phyloP scores from a whole-genome alignment of 148 eudicot species.

The Beta vulgaris region DNA sequence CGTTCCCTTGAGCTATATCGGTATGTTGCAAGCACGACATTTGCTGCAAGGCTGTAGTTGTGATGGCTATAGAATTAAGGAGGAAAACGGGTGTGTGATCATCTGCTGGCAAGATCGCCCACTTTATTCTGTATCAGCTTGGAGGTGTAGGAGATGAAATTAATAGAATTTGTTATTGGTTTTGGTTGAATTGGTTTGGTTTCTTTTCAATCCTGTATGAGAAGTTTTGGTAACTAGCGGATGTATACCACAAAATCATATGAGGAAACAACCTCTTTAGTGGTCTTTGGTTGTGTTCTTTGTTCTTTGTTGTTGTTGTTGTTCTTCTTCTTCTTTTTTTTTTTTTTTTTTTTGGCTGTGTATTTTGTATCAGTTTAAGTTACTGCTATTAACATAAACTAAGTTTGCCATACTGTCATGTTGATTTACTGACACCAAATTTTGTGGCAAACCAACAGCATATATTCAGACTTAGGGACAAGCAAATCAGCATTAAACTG shows the following conservation, averaged over 20 bases:
- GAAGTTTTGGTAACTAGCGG: constrained; percentile 25
- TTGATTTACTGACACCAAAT: neutral
- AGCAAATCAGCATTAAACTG: neutral
- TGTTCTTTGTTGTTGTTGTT: neutral
- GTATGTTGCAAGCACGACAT: constrained; percentile 69
- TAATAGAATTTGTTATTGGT: constrained; percentile 5
- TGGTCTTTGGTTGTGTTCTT: neutral
- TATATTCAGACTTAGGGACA: neutral
- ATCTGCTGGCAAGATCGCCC: constrained; percentile 96
- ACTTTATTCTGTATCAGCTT: constrained; percentile 73
- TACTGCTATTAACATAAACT: neutral
- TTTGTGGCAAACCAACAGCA: neutral
- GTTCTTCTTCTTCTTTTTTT: neutral
- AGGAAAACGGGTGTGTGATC: constrained; percentile 75
- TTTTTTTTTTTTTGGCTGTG: neutral
- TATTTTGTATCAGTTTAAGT: neutral
- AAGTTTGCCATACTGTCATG: neutral
- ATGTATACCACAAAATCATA: constrained; percentile 27
- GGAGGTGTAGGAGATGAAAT: constrained; percentile 70
- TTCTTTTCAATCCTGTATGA: constrained; percentile 17
- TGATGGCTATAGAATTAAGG: constrained; percentile 75
- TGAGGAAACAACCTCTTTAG: constrained; percentile 24
- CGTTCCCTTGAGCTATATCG: constrained; percentile 67
- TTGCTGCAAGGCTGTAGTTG: constrained; percentile 63
- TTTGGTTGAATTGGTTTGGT: constrained; percentile 14